These are phyloP conservation scores for Nakataea oryzae DNA, from an alignment of 2,329 filamentous ascomycete genomes.

Conservation along the genomic window DNA sequence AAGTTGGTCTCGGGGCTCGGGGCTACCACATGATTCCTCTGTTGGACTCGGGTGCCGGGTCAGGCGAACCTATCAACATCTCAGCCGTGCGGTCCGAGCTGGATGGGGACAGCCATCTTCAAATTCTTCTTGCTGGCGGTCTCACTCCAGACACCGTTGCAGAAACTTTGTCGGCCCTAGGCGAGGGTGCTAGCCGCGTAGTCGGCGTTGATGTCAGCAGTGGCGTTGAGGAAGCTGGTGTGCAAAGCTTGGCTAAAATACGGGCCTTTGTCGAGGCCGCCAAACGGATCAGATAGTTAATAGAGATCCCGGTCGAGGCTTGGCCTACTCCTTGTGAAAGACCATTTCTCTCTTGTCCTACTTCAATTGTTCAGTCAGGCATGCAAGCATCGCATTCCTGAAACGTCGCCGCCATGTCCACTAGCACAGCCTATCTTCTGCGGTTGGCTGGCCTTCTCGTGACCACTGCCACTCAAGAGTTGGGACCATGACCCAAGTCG, in stretches of 20 bases:
- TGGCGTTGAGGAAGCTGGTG: slow-evolving; percentile 76
- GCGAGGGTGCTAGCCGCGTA: slow-evolving; percentile 44
- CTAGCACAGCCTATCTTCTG: neutral
- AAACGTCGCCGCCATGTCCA: neutral
- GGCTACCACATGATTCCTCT: slow-evolving; percentile 79
- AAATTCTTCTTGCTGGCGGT: slow-evolving; percentile 76
- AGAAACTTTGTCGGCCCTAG: slow-evolving; percentile 52
- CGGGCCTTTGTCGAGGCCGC: slow-evolving; percentile 66
- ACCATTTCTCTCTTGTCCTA: neutral
- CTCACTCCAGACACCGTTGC: slow-evolving; percentile 70
- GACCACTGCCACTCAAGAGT: no score
- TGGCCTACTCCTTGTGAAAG: neutral
- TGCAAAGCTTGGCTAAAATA: slow-evolving; percentile 76
- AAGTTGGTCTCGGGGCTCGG: slow-evolving; percentile 59
- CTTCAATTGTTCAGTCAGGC: neutral
- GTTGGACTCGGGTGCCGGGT: slow-evolving; percentile 78
- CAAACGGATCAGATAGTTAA: slow-evolving; percentile 43
- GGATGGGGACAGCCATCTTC: slow-evolving; percentile 56
- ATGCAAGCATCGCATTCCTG: neutral
- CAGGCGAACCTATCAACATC: slow-evolving; percentile 68
- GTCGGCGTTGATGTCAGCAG: slow-evolving; percentile 88
- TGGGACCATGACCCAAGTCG: no score
- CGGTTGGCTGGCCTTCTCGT: neutral
- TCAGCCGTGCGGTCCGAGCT: slow-evolving; percentile 58
- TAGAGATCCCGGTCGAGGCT: neutral